Base-by-base conservation (phyloP, 1,284 basidiomycete species). In the Sporisorium sorghi region DNA sequence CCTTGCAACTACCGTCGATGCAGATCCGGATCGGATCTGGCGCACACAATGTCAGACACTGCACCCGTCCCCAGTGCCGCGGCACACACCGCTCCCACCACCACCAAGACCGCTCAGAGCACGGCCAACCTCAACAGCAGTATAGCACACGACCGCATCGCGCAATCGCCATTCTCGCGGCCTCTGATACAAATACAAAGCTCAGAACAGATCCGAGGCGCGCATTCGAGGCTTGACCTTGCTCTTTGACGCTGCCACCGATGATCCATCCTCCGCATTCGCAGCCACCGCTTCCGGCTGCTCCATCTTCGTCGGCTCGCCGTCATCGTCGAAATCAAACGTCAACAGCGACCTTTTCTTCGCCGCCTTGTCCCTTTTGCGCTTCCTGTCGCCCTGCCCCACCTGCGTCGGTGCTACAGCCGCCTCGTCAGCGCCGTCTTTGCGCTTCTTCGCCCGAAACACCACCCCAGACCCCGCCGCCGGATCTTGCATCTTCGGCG, bases 381-480 rank as follows among this genome's bases (percentile, higher is more conserved):
- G 58, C 52, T 70, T 69, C 37, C 39, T 47, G 87, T 89, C 50
- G 96, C 96, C 86, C 17, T 32, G 26, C 37, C 5, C 37, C 37
- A 19, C 19, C 9, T 14, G 35, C 33, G 17, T 9, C 24, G 26
- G 75, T 92, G 93, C n/a, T n/a, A n/a, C 43, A 94, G 93, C 33
- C 89, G 96, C 42, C 4, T 5, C 57, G 1, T 14, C 52, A 10
- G 32, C 21, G 3, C 14, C 35, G 14, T 55, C 63, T 46, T 63
- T 65, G 23, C 63, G 58, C 33, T 70, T 74, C 11, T 59, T 8
- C 2, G 65, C 49, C 17, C 61, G 55, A n/a, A 74, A 74, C 9
- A 64, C 17, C 8, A 70, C 57, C 3, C 53, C 51, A 3, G 49
- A 23, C 5, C 56, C 64, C 6, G 54, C 28, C 11, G 49, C 26